These are phyloP conservation scores for Mortierella sp. DNA, from an alignment of 371 early-diverging fungal genomes.

Conservation along the genomic window DNA sequence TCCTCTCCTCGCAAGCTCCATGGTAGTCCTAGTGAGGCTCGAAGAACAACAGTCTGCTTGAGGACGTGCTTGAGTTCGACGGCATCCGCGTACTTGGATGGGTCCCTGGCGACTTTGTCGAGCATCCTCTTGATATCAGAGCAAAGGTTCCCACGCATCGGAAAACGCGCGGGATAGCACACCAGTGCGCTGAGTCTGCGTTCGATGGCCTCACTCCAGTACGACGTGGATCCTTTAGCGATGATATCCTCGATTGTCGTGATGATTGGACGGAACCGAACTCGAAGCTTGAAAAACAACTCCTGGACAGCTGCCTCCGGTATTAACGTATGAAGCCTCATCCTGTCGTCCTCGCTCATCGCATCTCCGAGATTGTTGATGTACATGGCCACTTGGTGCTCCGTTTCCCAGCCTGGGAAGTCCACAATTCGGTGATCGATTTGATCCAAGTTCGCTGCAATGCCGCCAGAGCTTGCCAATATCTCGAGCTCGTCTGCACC, in stretches of 20 bases:
- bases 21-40: constrained; percentile 47
- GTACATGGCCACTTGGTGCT: constrained; percentile 28
- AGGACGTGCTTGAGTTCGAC: constrained; percentile 43
- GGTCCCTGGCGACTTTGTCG: constrained; percentile 46
- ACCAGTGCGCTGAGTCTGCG: constrained; percentile 19
- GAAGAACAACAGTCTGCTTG: constrained; percentile 38
- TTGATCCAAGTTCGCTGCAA: constrained; percentile 14
- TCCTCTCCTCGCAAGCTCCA: constrained; percentile 52
- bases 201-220: constrained; percentile 42
- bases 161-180: constrained; percentile 31
- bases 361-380: constrained; percentile 38
- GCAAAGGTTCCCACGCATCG: constrained; percentile 32
- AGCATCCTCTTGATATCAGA: constrained; percentile 45
- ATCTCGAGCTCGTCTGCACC: constrained; percentile 34
- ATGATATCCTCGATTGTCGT: constrained; percentile 47
- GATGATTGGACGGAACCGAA: constrained; percentile 37
- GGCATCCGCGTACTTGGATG: constrained; percentile 32
- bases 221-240: constrained; percentile 34
- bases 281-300: constrained; percentile 42
- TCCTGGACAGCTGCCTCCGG: constrained; percentile 38
- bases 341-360: constrained; percentile 32
- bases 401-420: constrained; percentile 42
- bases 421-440: constrained; percentile 27
- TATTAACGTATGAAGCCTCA: constrained; percentile 27
- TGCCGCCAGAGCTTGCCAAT: constrained; percentile 31